These are phyloP conservation scores for Croton setiger DNA, from an alignment of 441 rosid genomes.

Conservation along the genomic window DNA sequence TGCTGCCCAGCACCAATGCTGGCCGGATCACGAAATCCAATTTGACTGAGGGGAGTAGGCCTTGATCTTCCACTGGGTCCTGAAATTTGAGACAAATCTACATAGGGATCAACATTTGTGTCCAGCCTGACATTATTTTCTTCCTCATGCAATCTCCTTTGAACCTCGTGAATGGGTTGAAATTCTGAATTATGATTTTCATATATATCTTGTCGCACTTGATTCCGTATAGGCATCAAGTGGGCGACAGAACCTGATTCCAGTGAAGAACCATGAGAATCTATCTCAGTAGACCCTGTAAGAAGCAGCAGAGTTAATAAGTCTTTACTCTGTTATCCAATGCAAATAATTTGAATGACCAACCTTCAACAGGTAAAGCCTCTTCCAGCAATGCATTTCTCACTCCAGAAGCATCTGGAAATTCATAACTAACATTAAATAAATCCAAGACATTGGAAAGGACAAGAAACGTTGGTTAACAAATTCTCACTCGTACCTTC, in stretches of 20 bases:
- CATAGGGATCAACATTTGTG: slow-evolving; percentile 29
- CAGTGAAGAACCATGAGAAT: slow-evolving; percentile 31
- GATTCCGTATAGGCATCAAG: slow-evolving; percentile 28
- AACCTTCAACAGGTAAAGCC: slow-evolving; percentile 35
- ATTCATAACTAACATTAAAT: slow-evolving; percentile 20
- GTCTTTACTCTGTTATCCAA: slow-evolving; percentile 10
- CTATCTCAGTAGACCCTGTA: slow-evolving; percentile 40
- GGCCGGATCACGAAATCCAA: slow-evolving; percentile 96
- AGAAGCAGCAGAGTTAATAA: slow-evolving; percentile 20
- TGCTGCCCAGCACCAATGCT: slow-evolving; percentile 97
- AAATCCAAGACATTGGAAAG: slow-evolving; percentile 3
- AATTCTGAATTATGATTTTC: slow-evolving; percentile 28
- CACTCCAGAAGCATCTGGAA: slow-evolving; percentile 36
- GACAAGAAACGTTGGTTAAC: slow-evolving; percentile 16
- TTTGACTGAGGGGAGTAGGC: slow-evolving; percentile 90
- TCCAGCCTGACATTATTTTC: slow-evolving; percentile 30
- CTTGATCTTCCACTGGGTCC: slow-evolving; percentile 77
- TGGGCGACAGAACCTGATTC: slow-evolving; percentile 33
- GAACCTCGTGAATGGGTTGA: slow-evolving; percentile 27
- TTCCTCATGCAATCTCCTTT: slow-evolving; percentile 32
- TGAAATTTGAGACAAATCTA: slow-evolving; percentile 86
- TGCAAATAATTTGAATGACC: slow-evolving; percentile 12
- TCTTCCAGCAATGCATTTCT: slow-evolving; percentile 21
- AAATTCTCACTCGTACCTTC: slow-evolving; percentile 47
- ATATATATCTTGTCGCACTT: slow-evolving; percentile 28